Evolutionary conservation across 768 basidiomycete species (phyloP).

Genomic region (Omphalotus guepiniiformis): DNA sequence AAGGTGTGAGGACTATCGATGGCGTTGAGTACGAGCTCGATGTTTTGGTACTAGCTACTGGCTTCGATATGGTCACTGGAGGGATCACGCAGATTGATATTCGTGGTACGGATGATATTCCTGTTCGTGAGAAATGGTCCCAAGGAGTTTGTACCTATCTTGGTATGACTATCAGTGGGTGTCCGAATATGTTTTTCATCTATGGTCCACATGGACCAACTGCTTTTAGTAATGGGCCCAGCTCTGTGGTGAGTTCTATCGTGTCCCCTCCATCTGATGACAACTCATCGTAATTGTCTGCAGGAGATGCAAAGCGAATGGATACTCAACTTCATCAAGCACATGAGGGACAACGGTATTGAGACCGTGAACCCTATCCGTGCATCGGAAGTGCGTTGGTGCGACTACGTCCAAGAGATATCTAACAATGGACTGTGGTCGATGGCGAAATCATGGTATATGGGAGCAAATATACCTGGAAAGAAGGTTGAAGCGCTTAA

Average conservation of each 20-base stretch:
- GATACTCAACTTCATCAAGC: conserved; percentile 18
- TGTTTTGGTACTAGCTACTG: conserved; percentile 5
- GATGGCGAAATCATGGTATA: conserved; percentile 13
- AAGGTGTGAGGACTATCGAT: conserved; percentile 4
- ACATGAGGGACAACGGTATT: conserved; percentile 13
- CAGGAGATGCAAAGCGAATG: conserved; percentile 23
- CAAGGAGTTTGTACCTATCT: conserved; percentile 12
- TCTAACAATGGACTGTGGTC: neutral
- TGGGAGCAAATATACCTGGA: conserved; percentile 12
- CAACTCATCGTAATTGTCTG: neutral
- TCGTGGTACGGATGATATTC: neutral
- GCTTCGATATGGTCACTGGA: conserved; percentile 9
- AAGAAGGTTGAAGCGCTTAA: neutral
- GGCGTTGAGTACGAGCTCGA: conserved; percentile 7
- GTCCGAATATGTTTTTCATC: conserved; percentile 16
- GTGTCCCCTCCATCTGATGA: neutral
- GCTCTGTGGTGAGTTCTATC: conserved; percentile 8
- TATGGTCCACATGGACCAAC: conserved; percentile 16
- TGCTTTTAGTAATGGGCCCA: conserved; percentile 13
- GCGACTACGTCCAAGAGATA: neutral
- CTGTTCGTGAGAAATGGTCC: conserved; percentile 7
- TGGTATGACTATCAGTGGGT: conserved; percentile 10
- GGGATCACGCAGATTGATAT: conserved; percentile 5
- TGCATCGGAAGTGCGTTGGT: neutral
- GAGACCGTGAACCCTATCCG: neutral